phyloP scores from a whole-genome alignment of 805 yeast genomes.

The Candida schatavii region DNA sequence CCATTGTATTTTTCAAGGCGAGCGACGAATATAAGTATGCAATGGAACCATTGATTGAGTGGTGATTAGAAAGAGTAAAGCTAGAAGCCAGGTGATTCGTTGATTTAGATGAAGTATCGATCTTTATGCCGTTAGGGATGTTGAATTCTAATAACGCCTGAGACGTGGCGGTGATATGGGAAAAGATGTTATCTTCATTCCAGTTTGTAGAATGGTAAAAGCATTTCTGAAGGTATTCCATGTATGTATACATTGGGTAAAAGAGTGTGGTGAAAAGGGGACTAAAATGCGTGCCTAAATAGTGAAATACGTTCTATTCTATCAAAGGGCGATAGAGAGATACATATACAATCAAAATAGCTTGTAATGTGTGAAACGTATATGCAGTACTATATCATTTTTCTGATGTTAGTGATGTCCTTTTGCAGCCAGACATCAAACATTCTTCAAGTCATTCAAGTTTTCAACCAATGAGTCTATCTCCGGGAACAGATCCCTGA shows the following conservation, averaged over 20 bases:
- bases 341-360: too few species aligned
- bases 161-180: slow-evolving; percentile 71
- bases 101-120: slow-evolving; percentile 69
- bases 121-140: slow-evolving; percentile 62
- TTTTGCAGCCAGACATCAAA: slow-evolving; percentile 7
- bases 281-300: neutral
- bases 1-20: slow-evolving; percentile 49
- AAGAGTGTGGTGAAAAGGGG: neutral
- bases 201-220: slow-evolving; percentile 71
- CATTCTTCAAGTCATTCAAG: slow-evolving; percentile 29
- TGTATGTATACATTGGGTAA: slow-evolving; percentile 64
- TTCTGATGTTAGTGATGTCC: neutral
- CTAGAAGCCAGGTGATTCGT: slow-evolving; percentile 70
- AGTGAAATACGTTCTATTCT: too few species aligned
- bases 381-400: too few species aligned
- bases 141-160: slow-evolving; percentile 67
- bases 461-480: slow-evolving; percentile 37
- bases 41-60: slow-evolving; percentile 72
- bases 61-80: slow-evolving; percentile 62
- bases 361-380: too few species aligned
- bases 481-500: slow-evolving; percentile 37
- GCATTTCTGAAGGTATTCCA: slow-evolving; percentile 80
- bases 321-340: too few species aligned
- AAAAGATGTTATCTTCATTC: slow-evolving; percentile 77
- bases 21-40: slow-evolving; percentile 75